Conservation (phyloP, 192 early-diverging fungal species). For the Coemansia aciculifera region DNA sequence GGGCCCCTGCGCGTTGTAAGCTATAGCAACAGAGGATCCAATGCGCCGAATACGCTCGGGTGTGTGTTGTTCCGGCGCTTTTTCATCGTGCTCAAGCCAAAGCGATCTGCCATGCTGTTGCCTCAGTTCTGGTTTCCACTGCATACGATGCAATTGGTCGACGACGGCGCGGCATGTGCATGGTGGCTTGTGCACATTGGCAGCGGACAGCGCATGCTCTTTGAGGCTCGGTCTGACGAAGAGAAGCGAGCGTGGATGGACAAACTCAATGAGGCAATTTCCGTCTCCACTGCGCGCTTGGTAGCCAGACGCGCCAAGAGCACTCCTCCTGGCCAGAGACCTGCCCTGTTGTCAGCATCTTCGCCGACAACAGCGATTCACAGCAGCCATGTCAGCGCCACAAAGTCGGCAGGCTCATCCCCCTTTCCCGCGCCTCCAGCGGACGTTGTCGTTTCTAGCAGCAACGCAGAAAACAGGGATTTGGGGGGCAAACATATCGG, state of each 20-base stretch:
- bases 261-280: conserved; percentile 53
- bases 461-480: background rate
- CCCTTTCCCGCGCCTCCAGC: conserved; percentile 7
- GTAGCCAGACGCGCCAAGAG: background rate
- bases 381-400: conserved; percentile 3
- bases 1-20: conserved; percentile 38
- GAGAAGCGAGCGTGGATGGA: conserved; percentile 62
- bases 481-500: background rate
- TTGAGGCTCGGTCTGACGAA: conserved; percentile 56
- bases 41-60: conserved; percentile 35
- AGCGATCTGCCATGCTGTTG: conserved; percentile 53
- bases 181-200: conserved; percentile 46
- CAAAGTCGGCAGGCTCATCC: conserved; percentile 5
- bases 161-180: conserved; percentile 35
- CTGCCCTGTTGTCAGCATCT: background rate
- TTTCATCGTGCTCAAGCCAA: conserved; percentile 60
- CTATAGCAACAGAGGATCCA: conserved; percentile 10
- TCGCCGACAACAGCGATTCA: background rate
- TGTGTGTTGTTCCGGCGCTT: conserved; percentile 66
- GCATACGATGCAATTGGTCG: conserved; percentile 59
- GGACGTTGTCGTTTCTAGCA: background rate
- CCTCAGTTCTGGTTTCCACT: conserved; percentile 71
- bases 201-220: conserved; percentile 55
- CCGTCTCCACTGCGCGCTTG: conserved; percentile 10
- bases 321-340: background rate